Conservation (phyloP, 768 basidiomycete genomes). For the Leccinum variicolor region DNA sequence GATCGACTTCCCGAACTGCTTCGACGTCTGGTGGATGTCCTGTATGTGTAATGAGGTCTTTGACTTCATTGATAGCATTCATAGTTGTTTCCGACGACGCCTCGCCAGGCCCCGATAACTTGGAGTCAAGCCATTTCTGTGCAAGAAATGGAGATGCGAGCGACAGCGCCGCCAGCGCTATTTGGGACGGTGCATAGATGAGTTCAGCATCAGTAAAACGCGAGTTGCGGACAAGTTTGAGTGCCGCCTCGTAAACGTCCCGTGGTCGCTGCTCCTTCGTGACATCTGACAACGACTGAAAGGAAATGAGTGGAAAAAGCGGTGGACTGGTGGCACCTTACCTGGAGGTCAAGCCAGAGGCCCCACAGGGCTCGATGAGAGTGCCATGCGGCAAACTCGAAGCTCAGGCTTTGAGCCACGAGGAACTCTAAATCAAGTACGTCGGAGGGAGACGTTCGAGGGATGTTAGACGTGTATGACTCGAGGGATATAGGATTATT, state of each 20-base stretch:
- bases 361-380: conserved; percentile 87
- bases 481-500: conserved; percentile 90
- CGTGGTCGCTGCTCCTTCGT: conserved; percentile 45
- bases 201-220: conserved; percentile 91
- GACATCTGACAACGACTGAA: conserved; percentile 56
- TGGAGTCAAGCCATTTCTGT: conserved; percentile 55
- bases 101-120: conserved; percentile 21
- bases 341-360: conserved; percentile 85
- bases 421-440: conserved; percentile 95
- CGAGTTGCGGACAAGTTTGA: conserved; percentile 68
- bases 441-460: conserved; percentile 74
- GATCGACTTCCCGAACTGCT: conserved; percentile 84
- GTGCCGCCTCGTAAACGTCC: conserved; percentile 61
- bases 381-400: conserved; percentile 95
- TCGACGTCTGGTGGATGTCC: conserved; percentile 75
- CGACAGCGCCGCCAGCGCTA: conserved; percentile 78
- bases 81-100: conserved; percentile 23
- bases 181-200: conserved; percentile 90
- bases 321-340: conserved; percentile 29
- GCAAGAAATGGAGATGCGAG: conserved; percentile 61
- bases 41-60: conserved; percentile 47
- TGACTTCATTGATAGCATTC: conserved; percentile 43
- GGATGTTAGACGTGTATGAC: conserved; percentile 77
- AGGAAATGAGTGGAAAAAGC: conserved; percentile 8
- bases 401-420: conserved; percentile 89